Evolutionary conservation across 352 stramenopile genomes (phyloP).

Genomic region (Halophytophthora batemanensis): DNA sequence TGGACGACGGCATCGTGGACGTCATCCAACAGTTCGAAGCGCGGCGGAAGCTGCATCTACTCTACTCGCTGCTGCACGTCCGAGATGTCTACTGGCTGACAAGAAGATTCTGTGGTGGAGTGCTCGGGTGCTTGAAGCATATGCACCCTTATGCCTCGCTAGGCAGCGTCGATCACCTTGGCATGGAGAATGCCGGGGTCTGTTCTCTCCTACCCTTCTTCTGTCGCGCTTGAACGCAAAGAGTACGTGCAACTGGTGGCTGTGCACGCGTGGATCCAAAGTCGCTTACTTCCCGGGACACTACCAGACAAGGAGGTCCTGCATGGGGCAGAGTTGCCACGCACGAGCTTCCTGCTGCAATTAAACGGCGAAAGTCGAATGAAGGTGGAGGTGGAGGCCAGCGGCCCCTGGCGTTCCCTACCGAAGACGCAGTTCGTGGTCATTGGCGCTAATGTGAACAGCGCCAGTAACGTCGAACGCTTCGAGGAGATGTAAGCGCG

Average conservation of each 20-base stretch:
- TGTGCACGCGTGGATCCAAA: constrained; percentile 47
- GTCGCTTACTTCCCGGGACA: constrained; percentile 27
- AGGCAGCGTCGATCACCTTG: constrained; percentile 65
- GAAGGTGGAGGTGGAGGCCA: constrained; percentile 63
- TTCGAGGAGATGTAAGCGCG: constrained; percentile 33
- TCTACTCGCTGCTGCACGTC: too few relatives aligned
- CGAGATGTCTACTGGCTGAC: too few relatives aligned
- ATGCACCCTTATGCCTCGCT: too few relatives aligned
- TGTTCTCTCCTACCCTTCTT: constrained; percentile 21
- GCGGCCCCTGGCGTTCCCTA: constrained; percentile 46
- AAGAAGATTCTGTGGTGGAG: too few relatives aligned
- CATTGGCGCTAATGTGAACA: constrained; percentile 35
- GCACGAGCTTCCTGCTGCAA: constrained; percentile 64
- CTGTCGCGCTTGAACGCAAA: constrained; percentile 41
- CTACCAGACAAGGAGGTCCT: constrained; percentile 66
- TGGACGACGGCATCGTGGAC: constrained; percentile 49
- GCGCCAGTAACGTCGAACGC: constrained; percentile 1
- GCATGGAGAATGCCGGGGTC: constrained; percentile 50
- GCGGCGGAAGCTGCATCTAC: constrained; percentile 54
- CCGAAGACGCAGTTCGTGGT: constrained; percentile 75
- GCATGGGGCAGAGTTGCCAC: constrained; percentile 53
- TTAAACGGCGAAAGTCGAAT: constrained; percentile 64
- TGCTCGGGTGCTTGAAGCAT: too few relatives aligned
- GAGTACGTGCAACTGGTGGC: constrained; percentile 35
- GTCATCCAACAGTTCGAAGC: constrained; percentile 59